Conservation (phyloP, 1,139 yeast species). For the Wickerhamomyces sp. region DNA sequence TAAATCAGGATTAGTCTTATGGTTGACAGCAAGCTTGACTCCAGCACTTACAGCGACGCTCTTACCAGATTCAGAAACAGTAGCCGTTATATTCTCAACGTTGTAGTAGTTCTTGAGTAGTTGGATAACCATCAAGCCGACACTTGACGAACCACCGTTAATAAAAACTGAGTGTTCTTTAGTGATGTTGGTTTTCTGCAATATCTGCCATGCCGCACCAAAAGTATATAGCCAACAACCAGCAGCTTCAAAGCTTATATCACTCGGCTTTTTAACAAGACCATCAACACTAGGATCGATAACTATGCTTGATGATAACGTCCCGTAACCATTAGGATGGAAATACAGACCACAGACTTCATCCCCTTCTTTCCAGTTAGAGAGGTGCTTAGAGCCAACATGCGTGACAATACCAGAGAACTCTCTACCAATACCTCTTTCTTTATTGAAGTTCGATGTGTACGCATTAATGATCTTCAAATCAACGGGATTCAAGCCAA, state of each 20-base stretch:
- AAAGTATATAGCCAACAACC: slow-evolving; percentile 54
- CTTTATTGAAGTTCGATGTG: slow-evolving; percentile 33
- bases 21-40: slow-evolving; percentile 23
- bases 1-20: slow-evolving; percentile 18
- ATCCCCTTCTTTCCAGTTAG: slow-evolving; percentile 52
- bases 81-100: slow-evolving; percentile 42
- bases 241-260: slow-evolving; percentile 48
- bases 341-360: slow-evolving; percentile 55
- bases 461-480: slow-evolving; percentile 40
- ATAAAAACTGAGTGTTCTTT: slow-evolving; percentile 42
- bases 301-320: slow-evolving; percentile 48
- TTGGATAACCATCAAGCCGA: slow-evolving; percentile 60
- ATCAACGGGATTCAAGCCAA: slow-evolving; percentile 70
- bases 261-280: slow-evolving; percentile 43
- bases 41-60: slow-evolving; percentile 24
- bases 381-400: slow-evolving; percentile 44
- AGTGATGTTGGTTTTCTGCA: slow-evolving; percentile 29
- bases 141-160: slow-evolving; percentile 73
- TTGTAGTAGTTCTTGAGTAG: slow-evolving; percentile 45
- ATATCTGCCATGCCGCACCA: slow-evolving; percentile 50
- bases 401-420: slow-evolving; percentile 60
- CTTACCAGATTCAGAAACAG: slow-evolving; percentile 32
- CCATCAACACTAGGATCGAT: slow-evolving; percentile 37
- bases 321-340: slow-evolving; percentile 45
- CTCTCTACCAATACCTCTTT: slow-evolving; percentile 65